Evolutionary conservation across 2,329 filamentous ascomycete species (phyloP), one percentile per base, ranked within the genome.

Genomic region (Colletotrichum tamarilloi): DNA sequence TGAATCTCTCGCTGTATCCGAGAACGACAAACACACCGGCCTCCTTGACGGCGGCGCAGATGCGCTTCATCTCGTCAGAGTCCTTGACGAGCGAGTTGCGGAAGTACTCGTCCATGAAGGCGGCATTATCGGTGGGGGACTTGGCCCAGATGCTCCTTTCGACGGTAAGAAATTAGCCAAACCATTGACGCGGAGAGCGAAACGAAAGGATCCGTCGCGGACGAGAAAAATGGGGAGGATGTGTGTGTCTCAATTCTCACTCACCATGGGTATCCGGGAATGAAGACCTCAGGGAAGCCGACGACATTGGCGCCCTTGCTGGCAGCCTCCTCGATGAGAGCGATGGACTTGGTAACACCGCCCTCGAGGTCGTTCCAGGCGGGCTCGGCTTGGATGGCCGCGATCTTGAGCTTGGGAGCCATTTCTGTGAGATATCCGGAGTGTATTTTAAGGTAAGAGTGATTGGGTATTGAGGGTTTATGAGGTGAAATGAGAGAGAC

Each of bases 1-100:
- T 79, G 63, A 85, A 84, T n/a, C 85, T 81, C 75, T 89, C 85
- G 22, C 85, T 86, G 78, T 86, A 87, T 3, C 85, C 84, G n/a
- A 87, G 79, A 1, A 83, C 84, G 24, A 85, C 85, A 71, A 80
- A 84, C 73, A 87, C 84, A 6, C 83, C 82, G 63, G 86, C 85
- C 38, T 85, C 81, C 7, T 82, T 82, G 4, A 86, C 86, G n/a
- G 86, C 85, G 4, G 81, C 79, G 28, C 83, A 80, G 52, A 88
- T 87, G 0, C 74, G 72, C 11, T 78, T 76, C 84, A 88, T 86
- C 59, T 87, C 81, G 0, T 80, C 76, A 0, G 83, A 84, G 35
- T 84, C 80, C 14, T 80, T 77, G 0, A 77, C 76, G 1, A 88
- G 77, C 0, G 83, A 86, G 75, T 86, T 86, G 26, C 84, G 79